Evolutionary conservation across 352 stramenopile genomes (phyloP), one percentile per base, ranked within the genome.

Genomic region (Pelagophyceae sp.): DNA sequence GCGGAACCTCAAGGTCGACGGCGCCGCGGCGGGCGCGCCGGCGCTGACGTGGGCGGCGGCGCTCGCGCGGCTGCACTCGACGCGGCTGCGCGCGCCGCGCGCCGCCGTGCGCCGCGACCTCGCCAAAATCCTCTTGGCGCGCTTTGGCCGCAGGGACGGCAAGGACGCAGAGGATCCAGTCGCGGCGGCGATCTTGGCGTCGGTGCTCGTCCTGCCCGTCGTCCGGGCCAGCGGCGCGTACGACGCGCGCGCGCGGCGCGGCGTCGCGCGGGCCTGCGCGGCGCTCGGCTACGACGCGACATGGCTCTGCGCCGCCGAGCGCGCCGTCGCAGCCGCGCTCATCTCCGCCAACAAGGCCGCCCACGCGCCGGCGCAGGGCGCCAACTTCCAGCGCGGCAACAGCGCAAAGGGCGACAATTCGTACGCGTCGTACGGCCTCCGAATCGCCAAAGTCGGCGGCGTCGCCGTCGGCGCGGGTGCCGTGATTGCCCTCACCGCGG

Each of bases 401-500:
- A n/a, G n/a, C n/a, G n/a, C n/a, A n/a, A n/a, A n/a, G n/a, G n/a
- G n/a, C n/a, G n/a, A n/a, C n/a, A n/a, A n/a, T n/a, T n/a, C n/a
- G n/a, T n/a, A n/a, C n/a, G n/a, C n/a, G n/a, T n/a, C n/a, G n/a
- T n/a, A n/a, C n/a, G n/a, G n/a, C n/a, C n/a, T n/a, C n/a, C 61
- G 38, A 2, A 60, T 38, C 67, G 67, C 67, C 35, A 58, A 31
- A 23, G 58, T 74, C n/a, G 67, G 67, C 35, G 33, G 17, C 5
- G 67, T n/a, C 35, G 67, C 35, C 6, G 25, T 37, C 15, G 67
- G 35, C 2, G 23, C 67, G 20, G 67, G 67, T 23, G 67, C 31
- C 20, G 67, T 35, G 35, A 35, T 74, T 37, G 67, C 33, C 67
- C 1, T 74, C 35, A 74, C 67, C 20, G 67, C 67, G 27, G 67